phyloP scores from a whole-genome alignment of 2,329 filamentous ascomycete species.

The Trichocomaceae sp. region DNA sequence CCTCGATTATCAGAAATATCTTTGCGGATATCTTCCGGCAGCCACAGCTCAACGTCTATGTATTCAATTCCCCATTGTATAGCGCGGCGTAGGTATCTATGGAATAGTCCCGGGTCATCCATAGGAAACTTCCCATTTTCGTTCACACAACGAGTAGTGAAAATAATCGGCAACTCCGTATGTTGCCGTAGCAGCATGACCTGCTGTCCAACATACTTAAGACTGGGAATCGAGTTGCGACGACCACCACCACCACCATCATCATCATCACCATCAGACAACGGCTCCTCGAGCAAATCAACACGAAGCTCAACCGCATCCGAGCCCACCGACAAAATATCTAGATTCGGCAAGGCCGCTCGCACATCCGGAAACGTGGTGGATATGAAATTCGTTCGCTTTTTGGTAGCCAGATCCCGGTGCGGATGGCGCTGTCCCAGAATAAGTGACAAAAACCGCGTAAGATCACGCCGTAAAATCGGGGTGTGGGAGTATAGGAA shows the following conservation, averaged over 20 bases:
- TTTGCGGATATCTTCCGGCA: constrained; percentile 67
- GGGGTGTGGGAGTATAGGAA: constrained; percentile 71
- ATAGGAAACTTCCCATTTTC: constrained; percentile 83
- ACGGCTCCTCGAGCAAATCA: constrained; percentile 69
- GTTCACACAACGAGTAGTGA: constrained; percentile 72
- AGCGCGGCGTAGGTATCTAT: constrained; percentile 72
- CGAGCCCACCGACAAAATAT: constrained; percentile 78
- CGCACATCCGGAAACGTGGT: constrained; percentile 83
- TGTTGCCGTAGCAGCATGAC: constrained; percentile 76
- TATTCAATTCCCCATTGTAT: constrained; percentile 89
- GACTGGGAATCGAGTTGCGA: constrained; percentile 62
- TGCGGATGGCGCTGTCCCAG: constrained; percentile 74
- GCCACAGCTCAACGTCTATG: constrained; percentile 81
- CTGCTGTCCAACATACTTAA: constrained; percentile 80
- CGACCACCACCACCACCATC: too few relatives aligned
- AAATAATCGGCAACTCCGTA: constrained; percentile 84
- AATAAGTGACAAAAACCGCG: constrained; percentile 71
- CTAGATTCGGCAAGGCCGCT: constrained; percentile 73
- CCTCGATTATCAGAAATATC: constrained; percentile 63
- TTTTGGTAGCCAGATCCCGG: constrained; percentile 62
- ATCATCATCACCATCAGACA: constrained; percentile 55
- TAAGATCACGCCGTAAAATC: constrained; percentile 67
- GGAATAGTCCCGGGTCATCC: constrained; percentile 68
- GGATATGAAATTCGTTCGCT: constrained; percentile 75
- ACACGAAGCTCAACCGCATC: constrained; percentile 82